Percentiles rank a stretch among this genome's conserved stretches.
These are phyloP conservation scores for Crucibulum laeve DNA, from an alignment of 768 basidiomycete species.

Conservation along the genomic window DNA sequence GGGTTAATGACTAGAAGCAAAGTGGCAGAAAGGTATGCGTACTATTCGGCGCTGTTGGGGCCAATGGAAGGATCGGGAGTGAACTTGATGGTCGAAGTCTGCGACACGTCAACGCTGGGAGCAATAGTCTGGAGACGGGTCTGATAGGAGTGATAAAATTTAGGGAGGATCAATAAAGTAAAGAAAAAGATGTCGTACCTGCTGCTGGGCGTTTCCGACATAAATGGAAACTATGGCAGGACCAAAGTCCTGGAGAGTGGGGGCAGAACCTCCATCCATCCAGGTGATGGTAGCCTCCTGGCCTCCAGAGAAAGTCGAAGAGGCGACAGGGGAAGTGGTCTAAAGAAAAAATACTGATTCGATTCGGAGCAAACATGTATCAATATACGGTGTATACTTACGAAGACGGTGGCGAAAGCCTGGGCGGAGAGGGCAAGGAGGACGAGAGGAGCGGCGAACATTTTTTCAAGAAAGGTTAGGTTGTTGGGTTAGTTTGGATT, in stretches of 20 bases:
- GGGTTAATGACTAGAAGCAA: conserved; percentile 4
- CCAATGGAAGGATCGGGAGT: conserved; percentile 50
- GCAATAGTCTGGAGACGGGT: conserved; percentile 53
- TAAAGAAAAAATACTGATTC: conserved; percentile 24
- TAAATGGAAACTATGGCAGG: conserved; percentile 52
- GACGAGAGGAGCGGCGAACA: conserved; percentile 48
- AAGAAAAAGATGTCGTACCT: conserved; percentile 38
- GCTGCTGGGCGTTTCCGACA: conserved; percentile 54
- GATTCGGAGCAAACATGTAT: conserved; percentile 3
- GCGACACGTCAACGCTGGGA: conserved; percentile 47
- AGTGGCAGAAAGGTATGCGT: conserved; percentile 11
- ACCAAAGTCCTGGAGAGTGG: conserved; percentile 51
- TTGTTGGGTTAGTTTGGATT: neutral
- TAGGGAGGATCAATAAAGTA: neutral
- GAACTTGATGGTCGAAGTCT: conserved; percentile 40
- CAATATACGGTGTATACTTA: conserved; percentile 27
- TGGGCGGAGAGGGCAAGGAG: conserved; percentile 49
- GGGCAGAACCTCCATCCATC: conserved; percentile 48
- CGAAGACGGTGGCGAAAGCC: conserved; percentile 53
- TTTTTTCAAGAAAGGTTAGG: conserved; percentile 18
- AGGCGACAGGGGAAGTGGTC: conserved; percentile 53
- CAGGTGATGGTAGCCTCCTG: conserved; percentile 47
- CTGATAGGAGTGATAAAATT: conserved; percentile 19
- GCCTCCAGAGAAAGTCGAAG: conserved; percentile 46
- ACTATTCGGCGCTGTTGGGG: conserved; percentile 55